These are phyloP conservation scores for Suillus plorans DNA, from an alignment of 768 basidiomycete genomes.

Conservation along the genomic window DNA sequence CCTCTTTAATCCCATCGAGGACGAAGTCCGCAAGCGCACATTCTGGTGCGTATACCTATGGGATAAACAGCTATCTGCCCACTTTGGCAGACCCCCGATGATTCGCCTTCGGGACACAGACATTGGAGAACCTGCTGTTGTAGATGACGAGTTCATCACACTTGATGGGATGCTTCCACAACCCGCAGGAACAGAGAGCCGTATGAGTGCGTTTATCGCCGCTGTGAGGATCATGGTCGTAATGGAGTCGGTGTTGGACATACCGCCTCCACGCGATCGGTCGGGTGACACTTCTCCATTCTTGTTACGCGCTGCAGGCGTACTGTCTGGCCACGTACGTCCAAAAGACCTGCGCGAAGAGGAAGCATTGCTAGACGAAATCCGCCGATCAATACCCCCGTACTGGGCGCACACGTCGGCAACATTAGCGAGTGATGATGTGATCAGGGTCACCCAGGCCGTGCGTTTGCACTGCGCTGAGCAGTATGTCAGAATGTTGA, in stretches of 20 bases:
- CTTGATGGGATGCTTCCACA: slow-evolving; percentile 66
- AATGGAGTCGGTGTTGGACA: slow-evolving; percentile 84
- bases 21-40: slow-evolving; percentile 89
- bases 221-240: slow-evolving; percentile 81
- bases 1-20: slow-evolving; percentile 86
- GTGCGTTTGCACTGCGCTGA: slow-evolving; percentile 85
- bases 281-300: slow-evolving; percentile 73
- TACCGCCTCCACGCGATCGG: slow-evolving; percentile 62
- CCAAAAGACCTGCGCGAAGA: slow-evolving; percentile 75
- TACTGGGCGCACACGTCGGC: slow-evolving; percentile 83
- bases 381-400: slow-evolving; percentile 65
- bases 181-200: slow-evolving; percentile 68
- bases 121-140: slow-evolving; percentile 79
- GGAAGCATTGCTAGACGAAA: slow-evolving; percentile 78
- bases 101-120: slow-evolving; percentile 88
- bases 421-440: slow-evolving; percentile 80
- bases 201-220: slow-evolving; percentile 80
- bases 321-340: slow-evolving; percentile 61
- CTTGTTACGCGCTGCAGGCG: slow-evolving; percentile 65
- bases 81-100: slow-evolving; percentile 88
- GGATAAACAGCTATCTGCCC: slow-evolving; percentile 90
- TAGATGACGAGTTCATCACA: slow-evolving; percentile 90
- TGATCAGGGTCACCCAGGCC: slow-evolving; percentile 86
- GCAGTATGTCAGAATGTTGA: slow-evolving; percentile 84
- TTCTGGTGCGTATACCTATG: slow-evolving; percentile 97